Conservation (phyloP, 768 basidiomycete genomes). For the Phanerodontia chrysosporium region DNA sequence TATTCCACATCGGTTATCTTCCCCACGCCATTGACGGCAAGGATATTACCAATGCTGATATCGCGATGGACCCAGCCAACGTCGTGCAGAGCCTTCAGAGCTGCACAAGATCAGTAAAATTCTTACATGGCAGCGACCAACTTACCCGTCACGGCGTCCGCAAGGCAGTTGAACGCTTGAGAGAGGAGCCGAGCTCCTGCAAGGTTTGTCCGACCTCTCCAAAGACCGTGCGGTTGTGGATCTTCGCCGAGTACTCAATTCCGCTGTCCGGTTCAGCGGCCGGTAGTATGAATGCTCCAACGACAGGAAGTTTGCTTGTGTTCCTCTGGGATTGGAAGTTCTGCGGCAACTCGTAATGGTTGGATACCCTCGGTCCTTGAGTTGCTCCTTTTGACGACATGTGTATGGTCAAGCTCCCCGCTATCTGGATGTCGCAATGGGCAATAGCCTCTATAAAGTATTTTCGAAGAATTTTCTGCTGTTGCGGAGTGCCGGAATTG, state of each 20-base stretch:
- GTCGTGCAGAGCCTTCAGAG: background rate
- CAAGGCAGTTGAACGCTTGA: background rate
- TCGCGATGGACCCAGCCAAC: slow-evolving; percentile 11
- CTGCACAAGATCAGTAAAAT: background rate
- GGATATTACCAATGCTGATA: slow-evolving; percentile 10
- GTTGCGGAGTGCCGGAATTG: background rate
- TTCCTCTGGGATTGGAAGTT: too few species aligned
- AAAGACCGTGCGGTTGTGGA: background rate
- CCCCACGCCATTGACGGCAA: background rate
- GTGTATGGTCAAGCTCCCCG: background rate
- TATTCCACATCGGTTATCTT: slow-evolving; percentile 11
- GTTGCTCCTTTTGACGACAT: too few species aligned
- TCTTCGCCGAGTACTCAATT: background rate
- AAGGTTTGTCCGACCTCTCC: background rate
- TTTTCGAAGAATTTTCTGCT: background rate
- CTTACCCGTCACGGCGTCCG: background rate
- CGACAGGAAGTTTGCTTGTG: too few species aligned
- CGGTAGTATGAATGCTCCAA: too few species aligned
- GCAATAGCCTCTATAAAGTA: background rate
- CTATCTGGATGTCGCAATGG: background rate
- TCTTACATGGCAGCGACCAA: background rate
- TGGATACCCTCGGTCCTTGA: too few species aligned
- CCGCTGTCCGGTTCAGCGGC: too few species aligned
- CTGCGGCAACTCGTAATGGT: too few species aligned
- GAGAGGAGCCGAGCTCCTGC: background rate